Conservation (phyloP, 1,284 basidiomycete species). For the Malassezia obtusa region DNA sequence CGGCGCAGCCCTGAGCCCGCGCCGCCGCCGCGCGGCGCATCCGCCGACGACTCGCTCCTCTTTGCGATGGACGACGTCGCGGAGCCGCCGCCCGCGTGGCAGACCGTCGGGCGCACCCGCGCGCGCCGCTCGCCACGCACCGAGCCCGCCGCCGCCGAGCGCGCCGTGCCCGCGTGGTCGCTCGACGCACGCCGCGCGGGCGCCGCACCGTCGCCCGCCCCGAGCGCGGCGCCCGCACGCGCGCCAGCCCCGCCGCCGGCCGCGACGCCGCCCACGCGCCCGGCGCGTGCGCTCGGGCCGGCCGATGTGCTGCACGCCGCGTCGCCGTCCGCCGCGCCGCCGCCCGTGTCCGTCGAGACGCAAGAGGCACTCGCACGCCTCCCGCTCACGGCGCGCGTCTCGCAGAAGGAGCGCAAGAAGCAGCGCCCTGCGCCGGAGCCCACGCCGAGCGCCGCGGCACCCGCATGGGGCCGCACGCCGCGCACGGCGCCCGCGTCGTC, state of each 20-base stretch:
- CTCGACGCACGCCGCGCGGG: neutral
- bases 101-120: neutral
- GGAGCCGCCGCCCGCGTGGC: neutral
- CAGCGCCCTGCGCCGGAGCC: conserved; percentile 6
- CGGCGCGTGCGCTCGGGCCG: neutral
- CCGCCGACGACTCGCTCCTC: conserved; percentile 6
- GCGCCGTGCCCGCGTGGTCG: neutral
- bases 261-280: neutral
- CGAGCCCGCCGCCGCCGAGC: neutral
- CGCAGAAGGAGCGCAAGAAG: conserved; percentile 41
- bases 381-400: conserved; percentile 24
- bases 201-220: neutral
- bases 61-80: conserved; percentile 18
- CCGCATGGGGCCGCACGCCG: conserved; percentile 6
- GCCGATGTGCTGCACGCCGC: neutral
- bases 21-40: neutral
- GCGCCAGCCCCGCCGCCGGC: neutral
- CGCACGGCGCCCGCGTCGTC: neutral
- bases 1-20: neutral
- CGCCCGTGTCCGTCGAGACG: conserved; percentile 5
- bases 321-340: neutral
- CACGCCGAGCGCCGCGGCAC: conserved; percentile 17
- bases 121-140: neutral
- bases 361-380: conserved; percentile 14
- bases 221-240: neutral